phyloP scores from a whole-genome alignment of 2,329 filamentous ascomycete genomes.

The Emydomyces testavorans region DNA sequence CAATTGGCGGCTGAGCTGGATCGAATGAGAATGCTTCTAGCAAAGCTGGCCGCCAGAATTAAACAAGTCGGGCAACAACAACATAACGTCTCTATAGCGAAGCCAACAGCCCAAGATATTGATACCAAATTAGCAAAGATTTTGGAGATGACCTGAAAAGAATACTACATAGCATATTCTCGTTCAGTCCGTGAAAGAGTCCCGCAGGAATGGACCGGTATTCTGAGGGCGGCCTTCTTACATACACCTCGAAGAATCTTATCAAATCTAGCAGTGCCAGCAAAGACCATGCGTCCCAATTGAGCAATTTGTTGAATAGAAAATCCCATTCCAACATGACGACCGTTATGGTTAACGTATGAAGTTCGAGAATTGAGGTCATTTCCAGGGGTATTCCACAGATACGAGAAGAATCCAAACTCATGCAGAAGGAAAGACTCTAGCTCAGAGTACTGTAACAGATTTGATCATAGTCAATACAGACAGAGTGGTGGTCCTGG shows the following conservation, averaged over 20 bases:
- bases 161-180: not conserved
- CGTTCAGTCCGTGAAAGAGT: not conserved
- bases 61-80: slow-evolving; percentile 20
- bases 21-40: slow-evolving; percentile 39
- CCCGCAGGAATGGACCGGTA: too few relatives aligned
- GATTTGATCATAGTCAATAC: too few relatives aligned
- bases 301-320: not conserved
- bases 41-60: slow-evolving; percentile 33
- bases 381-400: not conserved
- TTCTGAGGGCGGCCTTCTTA: too few relatives aligned
- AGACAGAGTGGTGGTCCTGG: too few relatives aligned
- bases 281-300: not conserved
- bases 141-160: slow-evolving; percentile 29
- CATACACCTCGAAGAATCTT: not conserved
- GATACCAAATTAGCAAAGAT: slow-evolving; percentile 28
- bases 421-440: not conserved
- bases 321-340: not conserved
- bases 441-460: too few relatives aligned
- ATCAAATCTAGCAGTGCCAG: not conserved
- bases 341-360: not conserved
- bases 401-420: not conserved
- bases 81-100: not conserved
- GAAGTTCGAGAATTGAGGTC: not conserved
- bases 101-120: slow-evolving; percentile 11
- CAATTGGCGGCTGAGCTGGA: slow-evolving; percentile 41